Evolutionary conservation across 179 eudicot species (phyloP).

Genomic region (Amaranthus tricolor): DNA sequence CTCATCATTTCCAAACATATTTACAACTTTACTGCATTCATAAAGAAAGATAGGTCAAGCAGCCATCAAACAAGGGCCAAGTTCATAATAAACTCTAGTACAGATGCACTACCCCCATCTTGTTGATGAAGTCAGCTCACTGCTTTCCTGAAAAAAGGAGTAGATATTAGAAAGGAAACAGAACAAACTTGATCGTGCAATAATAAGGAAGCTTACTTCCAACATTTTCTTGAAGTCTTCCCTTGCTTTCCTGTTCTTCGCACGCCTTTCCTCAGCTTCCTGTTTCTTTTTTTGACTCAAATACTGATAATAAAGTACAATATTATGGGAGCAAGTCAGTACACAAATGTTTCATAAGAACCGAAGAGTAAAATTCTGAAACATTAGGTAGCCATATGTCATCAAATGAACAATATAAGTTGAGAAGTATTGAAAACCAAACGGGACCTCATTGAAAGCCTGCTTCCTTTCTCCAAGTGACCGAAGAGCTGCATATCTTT

Average conservation of each 20-base stretch:
- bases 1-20: slow-evolving; percentile 73
- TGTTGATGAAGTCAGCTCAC: slow-evolving; percentile 60
- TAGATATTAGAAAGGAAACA: slow-evolving; percentile 14
- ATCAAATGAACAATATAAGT: not conserved
- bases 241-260: slow-evolving; percentile 64
- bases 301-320: slow-evolving; percentile 38
- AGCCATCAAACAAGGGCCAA: slow-evolving; percentile 15
- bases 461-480: slow-evolving; percentile 92
- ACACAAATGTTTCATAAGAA: not conserved
- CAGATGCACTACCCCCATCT: slow-evolving; percentile 74
- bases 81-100: not conserved
- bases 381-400: slow-evolving; percentile 1
- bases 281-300: slow-evolving; percentile 65
- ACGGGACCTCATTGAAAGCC: slow-evolving; percentile 75
- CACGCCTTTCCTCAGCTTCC: slow-evolving; percentile 92
- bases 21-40: slow-evolving; percentile 61
- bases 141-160: slow-evolving; percentile 60
- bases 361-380: not conserved
- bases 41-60: slow-evolving; percentile 18
- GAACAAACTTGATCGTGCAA: not conserved
- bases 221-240: slow-evolving; percentile 84
- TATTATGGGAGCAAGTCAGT: slow-evolving; percentile 14
- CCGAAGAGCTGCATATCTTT: slow-evolving; percentile 81
- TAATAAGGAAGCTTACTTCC: slow-evolving; percentile 51
- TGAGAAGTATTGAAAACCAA: slow-evolving; percentile 9